Base-by-base conservation (phyloP, 1,284 basidiomycete genomes). In the Fomes fomentarius region DNA sequence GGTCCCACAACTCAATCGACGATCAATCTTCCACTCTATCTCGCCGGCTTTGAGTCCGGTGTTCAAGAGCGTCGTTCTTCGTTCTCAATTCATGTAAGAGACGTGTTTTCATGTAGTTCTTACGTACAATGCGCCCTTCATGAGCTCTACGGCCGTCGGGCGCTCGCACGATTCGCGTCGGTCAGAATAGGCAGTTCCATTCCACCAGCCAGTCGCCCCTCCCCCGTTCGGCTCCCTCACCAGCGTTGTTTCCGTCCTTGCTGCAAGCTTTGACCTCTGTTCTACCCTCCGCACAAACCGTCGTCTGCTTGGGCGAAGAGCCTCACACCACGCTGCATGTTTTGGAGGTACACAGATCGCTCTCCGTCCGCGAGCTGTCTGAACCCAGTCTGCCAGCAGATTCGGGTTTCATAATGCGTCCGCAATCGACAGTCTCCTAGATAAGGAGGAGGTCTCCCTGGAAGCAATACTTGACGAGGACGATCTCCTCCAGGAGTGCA, bases 391-490 rank as follows among this genome's bases (percentile, higher is more conserved):
- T 57, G 52, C 45, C 59, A 57, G 54, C 59, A 93, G 91, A 84
- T 93, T 93, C 75, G 90, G 89, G 60, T 92, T 93, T 73, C 84
- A 89, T 72, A 89, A 90, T 78, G 85, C 85, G 53, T 91, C 89
- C 54, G 79, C 85, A 56, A 91, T 93, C 75, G 90, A 93, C 81
- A 82, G 81, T 68, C 80, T 93, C 58, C 82, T 93, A 62, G 89
- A 92, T 80, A 89, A 89, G 76, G 89, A 91, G 62, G 89, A 91
- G 64, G 86, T 91, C 59, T 80, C 85, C 35, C 80, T 98, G 45
- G 95, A 98, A 73, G 89, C 94, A 46, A 87, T 98, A 54, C 79
- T 98, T 53, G 94, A 97, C 75, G 94, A 98, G 75, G 91, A 94
- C 69, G 95, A 98, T 71, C 79, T 98, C 50, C 77, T 98, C 47